These are phyloP conservation scores for Penicillium cinerascens DNA, from an alignment of 495 filamentous ascomycete species.

Conservation along the genomic window DNA sequence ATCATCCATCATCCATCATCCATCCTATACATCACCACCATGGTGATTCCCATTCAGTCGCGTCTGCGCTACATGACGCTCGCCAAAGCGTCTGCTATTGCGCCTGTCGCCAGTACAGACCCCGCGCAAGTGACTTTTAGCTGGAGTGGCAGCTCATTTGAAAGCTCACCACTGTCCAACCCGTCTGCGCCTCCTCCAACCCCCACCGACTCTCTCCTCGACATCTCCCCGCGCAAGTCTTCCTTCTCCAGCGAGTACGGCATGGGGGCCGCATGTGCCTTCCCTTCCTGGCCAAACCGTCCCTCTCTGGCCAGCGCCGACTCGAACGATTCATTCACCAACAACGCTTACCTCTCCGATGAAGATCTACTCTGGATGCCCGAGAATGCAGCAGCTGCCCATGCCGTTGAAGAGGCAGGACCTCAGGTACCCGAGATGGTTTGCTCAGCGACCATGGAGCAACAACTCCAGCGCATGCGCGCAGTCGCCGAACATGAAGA, in stretches of 20 bases:
- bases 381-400: conserved; percentile 25
- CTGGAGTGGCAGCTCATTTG: conserved; percentile 40
- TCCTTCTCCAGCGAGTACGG: conserved; percentile 43
- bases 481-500: conserved; percentile 40
- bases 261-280: conserved; percentile 48
- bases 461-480: conserved; percentile 41
- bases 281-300: conserved; percentile 52
- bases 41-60: conserved; percentile 29
- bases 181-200: conserved; percentile 42
- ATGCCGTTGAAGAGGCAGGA: conserved; percentile 31
- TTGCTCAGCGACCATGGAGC: conserved; percentile 36
- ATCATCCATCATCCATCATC: conserved; percentile 1
- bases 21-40: conserved; percentile 4
- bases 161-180: conserved; percentile 31
- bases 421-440: conserved; percentile 21
- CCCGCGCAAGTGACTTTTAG: conserved; percentile 32
- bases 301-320: conserved; percentile 40
- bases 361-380: conserved; percentile 49
- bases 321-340: conserved; percentile 31
- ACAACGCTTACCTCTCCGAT: conserved; percentile 47
- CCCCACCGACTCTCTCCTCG: conserved; percentile 37
- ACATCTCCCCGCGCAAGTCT: conserved; percentile 46
- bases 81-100: conserved; percentile 16
- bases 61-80: conserved; percentile 24
- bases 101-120: conserved; percentile 31